Percentiles rank a stretch among this genome's conserved stretches.
These are phyloP conservation scores for Euptelea pleiosperma DNA, from an alignment of 164 flowering plant genomes.

Conservation along the genomic window DNA sequence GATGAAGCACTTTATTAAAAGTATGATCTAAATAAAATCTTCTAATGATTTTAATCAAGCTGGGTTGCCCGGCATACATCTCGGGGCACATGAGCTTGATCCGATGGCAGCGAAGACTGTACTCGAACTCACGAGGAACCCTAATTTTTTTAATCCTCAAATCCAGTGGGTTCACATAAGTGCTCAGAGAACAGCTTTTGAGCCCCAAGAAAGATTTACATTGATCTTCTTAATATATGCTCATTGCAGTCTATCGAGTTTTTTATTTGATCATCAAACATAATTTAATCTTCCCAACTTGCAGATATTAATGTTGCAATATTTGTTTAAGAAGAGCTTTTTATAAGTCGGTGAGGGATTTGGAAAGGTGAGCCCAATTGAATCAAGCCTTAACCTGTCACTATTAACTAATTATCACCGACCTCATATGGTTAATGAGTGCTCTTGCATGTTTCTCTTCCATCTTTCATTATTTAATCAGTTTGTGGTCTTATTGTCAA, in stretches of 20 bases:
- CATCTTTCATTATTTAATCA: too few species aligned
- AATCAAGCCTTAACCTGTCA: slow-evolving; percentile 3
- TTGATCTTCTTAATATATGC: not conserved
- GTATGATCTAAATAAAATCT: too few species aligned
- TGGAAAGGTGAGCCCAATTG: slow-evolving; percentile 12
- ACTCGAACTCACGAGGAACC: slow-evolving; percentile 14
- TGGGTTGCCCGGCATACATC: slow-evolving; percentile 15
- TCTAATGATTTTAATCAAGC: slow-evolving; percentile 12
- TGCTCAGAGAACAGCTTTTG: too few species aligned
- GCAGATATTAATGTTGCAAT: slow-evolving; percentile 1
- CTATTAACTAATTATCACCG: not conserved
- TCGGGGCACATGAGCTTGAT: slow-evolving; percentile 25
- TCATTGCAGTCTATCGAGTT: too few species aligned
- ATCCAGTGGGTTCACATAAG: slow-evolving; percentile 17
- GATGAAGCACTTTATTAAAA: too few species aligned
- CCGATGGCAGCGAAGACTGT: slow-evolving; percentile 22
- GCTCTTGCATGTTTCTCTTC: too few species aligned
- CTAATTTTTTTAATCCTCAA: slow-evolving; percentile 16
- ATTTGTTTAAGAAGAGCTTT: not conserved
- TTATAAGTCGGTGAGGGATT: slow-evolving; percentile 7
- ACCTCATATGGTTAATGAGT: not conserved
- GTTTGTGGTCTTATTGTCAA: too few species aligned
- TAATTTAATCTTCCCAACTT: not conserved
- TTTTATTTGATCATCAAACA: too few species aligned
- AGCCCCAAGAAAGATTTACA: slow-evolving; percentile 21